Evolutionary conservation across 1,284 basidiomycete genomes (phyloP).

Genomic region (Heliocybe sulcata): DNA sequence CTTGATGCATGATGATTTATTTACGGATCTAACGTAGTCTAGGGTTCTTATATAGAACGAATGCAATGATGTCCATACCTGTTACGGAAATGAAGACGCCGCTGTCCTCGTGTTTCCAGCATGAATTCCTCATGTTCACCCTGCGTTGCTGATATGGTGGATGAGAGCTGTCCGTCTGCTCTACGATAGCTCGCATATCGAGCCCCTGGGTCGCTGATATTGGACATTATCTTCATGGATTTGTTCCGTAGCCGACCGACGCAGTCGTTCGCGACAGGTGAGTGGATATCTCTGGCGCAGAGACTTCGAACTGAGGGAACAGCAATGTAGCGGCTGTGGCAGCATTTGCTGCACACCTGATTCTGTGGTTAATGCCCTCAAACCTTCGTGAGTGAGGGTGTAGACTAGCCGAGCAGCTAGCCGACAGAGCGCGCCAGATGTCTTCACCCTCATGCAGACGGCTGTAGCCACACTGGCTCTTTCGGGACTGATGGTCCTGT

Average conservation of each 20-base stretch:
- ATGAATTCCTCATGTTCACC: not conserved
- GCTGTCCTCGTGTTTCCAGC: not conserved
- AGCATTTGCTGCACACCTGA: constrained; percentile 10
- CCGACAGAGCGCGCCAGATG: constrained; percentile 33
- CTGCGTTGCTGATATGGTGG: not conserved
- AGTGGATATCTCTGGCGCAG: not conserved
- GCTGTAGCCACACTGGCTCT: constrained; percentile 62
- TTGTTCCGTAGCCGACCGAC: not conserved
- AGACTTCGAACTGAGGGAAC: constrained; percentile 1
- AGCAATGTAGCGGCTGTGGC: constrained; percentile 10
- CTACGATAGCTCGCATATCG: not conserved
- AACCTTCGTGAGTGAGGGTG: constrained; percentile 9
- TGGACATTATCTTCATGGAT: not conserved
- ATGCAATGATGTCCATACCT: not conserved
- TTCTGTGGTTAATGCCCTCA: constrained; percentile 14
- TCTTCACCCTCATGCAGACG: constrained; percentile 65
- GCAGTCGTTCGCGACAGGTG: constrained; percentile 4
- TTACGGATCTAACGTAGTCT: not conserved
- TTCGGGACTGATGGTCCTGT: constrained; percentile 56
- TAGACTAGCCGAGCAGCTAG: not conserved
- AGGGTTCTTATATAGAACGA: constrained; percentile 1
- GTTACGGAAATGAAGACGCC: not conserved
- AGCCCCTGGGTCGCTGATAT: not conserved
- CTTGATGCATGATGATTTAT: not conserved
- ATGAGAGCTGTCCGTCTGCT: not conserved